Evolutionary conservation across 306 rosid species (phyloP), one percentile per base, ranked within the genome.

Genomic region (Ziziphus jujuba): DNA sequence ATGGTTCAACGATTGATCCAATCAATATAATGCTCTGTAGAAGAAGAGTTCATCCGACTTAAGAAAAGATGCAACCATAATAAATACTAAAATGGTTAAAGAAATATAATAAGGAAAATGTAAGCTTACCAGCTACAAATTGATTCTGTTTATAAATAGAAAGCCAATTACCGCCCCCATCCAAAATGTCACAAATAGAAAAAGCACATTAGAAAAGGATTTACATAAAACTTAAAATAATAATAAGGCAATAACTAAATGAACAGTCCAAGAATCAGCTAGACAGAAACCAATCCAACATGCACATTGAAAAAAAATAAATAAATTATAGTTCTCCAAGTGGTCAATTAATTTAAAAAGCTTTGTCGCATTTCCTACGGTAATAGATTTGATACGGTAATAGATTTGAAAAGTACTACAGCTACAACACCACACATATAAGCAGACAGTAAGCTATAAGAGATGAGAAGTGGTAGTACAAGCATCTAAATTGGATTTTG

Each of bases 51-150:
- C 51, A 48, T 10, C 47, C 40, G n/a, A 40, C 4, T 13, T 15
- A 24, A 5, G 20, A 6, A 50, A 50, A 17, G 20, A 16, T 19
- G 17, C 22, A 6, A 19, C 4, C 9, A 50, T 1, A 16, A 49
- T 49, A 16, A 50, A 15, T n/a, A 19, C 6, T n/a, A 16, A 9
- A 20, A 17, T 17, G n/a, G 22, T 16, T 5, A 16, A 50, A n/a
- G 1, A 49, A 11, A 16, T 49, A 15, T 7, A 50, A 5, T 16
- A 50, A 5, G 24, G 55, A 19, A 6, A 20, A 40, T 40, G 45
- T 9, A 50, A 74, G 59, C 98, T 86, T 80, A 93, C 98, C 98
- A 7, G 98, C 98, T 69, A 93, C 98, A 81, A 93, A 93, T 83
- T 93, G 98, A 85, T 93, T 91, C 98, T 90, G 97, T 63, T 51